Evolutionary conservation across 768 basidiomycete species (phyloP).

Genomic region (Amanita jacksonii): DNA sequence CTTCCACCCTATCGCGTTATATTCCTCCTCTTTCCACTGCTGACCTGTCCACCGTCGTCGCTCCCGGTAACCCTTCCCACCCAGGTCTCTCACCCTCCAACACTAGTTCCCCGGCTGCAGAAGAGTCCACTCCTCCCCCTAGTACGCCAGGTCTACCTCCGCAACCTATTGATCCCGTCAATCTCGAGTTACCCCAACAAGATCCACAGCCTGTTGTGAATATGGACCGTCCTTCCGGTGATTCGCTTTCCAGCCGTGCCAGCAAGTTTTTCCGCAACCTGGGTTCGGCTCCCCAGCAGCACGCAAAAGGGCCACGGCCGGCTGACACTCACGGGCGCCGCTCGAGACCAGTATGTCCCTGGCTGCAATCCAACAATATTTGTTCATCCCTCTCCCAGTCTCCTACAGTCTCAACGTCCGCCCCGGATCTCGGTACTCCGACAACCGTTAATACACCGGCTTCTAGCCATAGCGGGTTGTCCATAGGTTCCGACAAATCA

Average conservation of each 20-base stretch:
- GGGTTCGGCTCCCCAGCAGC: conserved; percentile 21
- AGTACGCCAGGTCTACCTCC: conserved; percentile 47
- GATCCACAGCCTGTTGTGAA: not conserved
- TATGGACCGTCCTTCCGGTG: not conserved
- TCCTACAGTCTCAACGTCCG: conserved; percentile 28
- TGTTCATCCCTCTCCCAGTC: conserved; percentile 23
- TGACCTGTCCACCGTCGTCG: conserved; percentile 11
- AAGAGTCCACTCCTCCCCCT: conserved; percentile 65
- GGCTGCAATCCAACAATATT: conserved; percentile 13
- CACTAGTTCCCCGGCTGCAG: conserved; percentile 48
- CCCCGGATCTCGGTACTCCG: conserved; percentile 20
- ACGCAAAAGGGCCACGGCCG: conserved; percentile 5
- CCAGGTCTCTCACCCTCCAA: conserved; percentile 63
- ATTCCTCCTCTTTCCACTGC: conserved; percentile 18
- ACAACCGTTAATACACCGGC: conserved; percentile 14
- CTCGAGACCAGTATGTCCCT: conserved; percentile 26
- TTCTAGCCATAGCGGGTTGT: conserved; percentile 18
- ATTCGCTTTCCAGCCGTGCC: conserved; percentile 17
- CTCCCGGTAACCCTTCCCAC: conserved; percentile 31
- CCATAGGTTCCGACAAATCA: conserved; percentile 11
- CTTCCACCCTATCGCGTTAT: conserved; percentile 16
- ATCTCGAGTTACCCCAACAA: not conserved
- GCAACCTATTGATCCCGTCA: conserved; percentile 14
- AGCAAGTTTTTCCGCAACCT: conserved; percentile 25
- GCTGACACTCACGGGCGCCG: conserved; percentile 15